Conservation (phyloP, 257 asterid species). For the Echites panduratus region DNA sequence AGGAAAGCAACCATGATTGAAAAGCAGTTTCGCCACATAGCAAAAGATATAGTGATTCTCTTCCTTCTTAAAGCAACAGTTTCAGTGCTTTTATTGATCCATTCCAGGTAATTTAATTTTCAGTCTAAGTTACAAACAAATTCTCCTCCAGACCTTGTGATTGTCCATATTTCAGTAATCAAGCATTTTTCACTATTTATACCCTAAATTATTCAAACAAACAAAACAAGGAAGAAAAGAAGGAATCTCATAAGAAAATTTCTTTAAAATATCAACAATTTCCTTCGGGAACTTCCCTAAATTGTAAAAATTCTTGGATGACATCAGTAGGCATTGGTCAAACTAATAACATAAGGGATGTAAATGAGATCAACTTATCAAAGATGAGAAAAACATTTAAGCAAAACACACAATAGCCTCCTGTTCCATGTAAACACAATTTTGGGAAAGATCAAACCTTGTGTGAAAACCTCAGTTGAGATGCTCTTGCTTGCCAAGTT, state of each 20-base stretch:
- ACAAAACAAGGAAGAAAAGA: not conserved
- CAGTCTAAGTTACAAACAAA: not conserved
- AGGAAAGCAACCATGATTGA: not conserved
- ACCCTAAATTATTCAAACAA: not conserved
- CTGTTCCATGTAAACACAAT: not conserved
- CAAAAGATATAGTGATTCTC: not conserved
- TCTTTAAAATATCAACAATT: not conserved
- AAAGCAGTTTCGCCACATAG: not conserved
- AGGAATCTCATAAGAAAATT: not conserved
- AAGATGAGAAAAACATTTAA: not conserved
- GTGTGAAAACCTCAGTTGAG: slow-evolving; percentile 37
- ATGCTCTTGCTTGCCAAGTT: slow-evolving; percentile 38
- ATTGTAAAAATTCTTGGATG: not conserved
- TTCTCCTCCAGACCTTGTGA: not conserved
- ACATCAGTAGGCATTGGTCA: not conserved
- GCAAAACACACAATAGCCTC: not conserved
- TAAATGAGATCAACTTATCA: not conserved
- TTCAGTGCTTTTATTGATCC: not conserved
- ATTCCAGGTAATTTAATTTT: not conserved
- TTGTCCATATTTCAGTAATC: not conserved
- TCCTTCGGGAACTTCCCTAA: not conserved
- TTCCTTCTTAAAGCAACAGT: not conserved
- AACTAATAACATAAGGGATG: not conserved
- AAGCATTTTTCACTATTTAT: not conserved
- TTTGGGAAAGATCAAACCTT: slow-evolving; percentile 39